These are phyloP conservation scores for Quercus ilex DNA, from an alignment of 306 rosid species.

Conservation along the genomic window DNA sequence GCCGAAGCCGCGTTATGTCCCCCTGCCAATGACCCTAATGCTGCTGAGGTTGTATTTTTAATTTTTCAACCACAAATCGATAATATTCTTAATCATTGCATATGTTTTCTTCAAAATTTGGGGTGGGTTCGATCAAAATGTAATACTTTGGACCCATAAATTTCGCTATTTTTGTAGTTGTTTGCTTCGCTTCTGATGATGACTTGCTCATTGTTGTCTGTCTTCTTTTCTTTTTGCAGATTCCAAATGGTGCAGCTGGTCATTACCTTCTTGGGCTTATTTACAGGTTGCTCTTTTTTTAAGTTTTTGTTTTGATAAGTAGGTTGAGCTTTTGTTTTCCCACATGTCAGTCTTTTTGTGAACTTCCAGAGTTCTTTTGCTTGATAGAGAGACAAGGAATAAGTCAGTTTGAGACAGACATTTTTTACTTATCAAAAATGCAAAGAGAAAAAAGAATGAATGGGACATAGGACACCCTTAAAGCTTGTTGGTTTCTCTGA, in stretches of 20 bases:
- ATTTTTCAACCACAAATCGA: too few species aligned
- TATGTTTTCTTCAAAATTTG: not conserved
- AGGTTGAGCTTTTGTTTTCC: not conserved
- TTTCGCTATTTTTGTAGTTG: not conserved
- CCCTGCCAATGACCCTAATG: conserved; percentile 67
- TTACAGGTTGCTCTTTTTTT: conserved; percentile 62
- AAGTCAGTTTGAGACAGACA: not conserved
- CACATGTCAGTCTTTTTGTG: not conserved
- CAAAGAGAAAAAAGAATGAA: not conserved
- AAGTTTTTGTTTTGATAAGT: not conserved
- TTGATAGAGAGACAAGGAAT: not conserved
- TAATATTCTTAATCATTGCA: not conserved
- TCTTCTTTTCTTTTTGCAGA: conserved; percentile 46
- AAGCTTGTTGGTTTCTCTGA: not conserved
- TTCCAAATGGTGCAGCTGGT: conserved; percentile 99
- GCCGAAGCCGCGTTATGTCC: conserved; percentile 94
- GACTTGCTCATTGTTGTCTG: conserved; percentile 16
- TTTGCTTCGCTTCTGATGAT: not conserved
- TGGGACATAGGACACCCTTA: not conserved
- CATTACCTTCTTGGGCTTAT: conserved; percentile 91
- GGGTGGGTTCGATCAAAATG: not conserved
- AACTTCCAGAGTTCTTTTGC: not conserved
- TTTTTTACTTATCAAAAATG: not conserved
- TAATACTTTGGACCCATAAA: too few species aligned
- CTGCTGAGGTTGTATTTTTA: conserved; percentile 54